A percentile compares a stretch with the other conserved stretches of the same genome.
Evolutionary conservation across 306 rosid genomes (phyloP).

Genomic region (Malus sylvestris): DNA sequence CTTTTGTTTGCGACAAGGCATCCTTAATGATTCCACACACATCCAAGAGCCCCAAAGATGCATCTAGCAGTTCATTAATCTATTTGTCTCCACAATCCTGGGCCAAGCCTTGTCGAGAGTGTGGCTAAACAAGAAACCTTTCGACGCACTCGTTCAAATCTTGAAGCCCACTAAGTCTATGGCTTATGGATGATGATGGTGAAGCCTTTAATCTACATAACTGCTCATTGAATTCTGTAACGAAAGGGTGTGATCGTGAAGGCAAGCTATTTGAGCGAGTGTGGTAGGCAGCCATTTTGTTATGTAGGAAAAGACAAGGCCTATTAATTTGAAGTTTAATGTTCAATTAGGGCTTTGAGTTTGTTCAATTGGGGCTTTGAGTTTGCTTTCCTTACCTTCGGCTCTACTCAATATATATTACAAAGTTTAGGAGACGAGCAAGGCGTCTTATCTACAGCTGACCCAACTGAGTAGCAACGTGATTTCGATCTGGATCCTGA

Average conservation of each 20-base stretch:
- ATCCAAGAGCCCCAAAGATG: constrained; percentile 22
- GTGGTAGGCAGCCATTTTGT: constrained; percentile 12
- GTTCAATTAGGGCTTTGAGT: background rate
- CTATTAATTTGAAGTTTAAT: background rate
- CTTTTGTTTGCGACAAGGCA: constrained; percentile 15
- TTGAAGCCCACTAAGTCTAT: constrained; percentile 20
- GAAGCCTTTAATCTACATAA: constrained; percentile 7
- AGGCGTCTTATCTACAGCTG: background rate
- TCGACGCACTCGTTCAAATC: constrained; percentile 16
- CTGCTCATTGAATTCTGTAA: constrained; percentile 17
- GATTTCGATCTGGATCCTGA: constrained; percentile 7
- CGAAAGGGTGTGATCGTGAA: constrained; percentile 14
- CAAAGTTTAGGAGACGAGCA: background rate
- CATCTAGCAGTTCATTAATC: constrained; percentile 11
- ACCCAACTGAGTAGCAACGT: background rate
- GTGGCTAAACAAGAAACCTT: constrained; percentile 12
- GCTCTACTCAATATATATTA: constrained; percentile 3
- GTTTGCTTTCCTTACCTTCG: background rate
- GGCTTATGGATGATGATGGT: constrained; percentile 5
- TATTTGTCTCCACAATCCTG: constrained; percentile 4
- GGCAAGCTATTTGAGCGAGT: constrained; percentile 21
- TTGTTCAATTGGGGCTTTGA: background rate
- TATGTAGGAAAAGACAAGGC: background rate
- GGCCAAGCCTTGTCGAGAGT: constrained; percentile 7
- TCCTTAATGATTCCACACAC: constrained; percentile 17